A percentile compares a stretch with the other conserved stretches of the same genome.
Conservation (phyloP, 2,329 filamentous ascomycete genomes). For the Alternaria incomplexa region DNA sequence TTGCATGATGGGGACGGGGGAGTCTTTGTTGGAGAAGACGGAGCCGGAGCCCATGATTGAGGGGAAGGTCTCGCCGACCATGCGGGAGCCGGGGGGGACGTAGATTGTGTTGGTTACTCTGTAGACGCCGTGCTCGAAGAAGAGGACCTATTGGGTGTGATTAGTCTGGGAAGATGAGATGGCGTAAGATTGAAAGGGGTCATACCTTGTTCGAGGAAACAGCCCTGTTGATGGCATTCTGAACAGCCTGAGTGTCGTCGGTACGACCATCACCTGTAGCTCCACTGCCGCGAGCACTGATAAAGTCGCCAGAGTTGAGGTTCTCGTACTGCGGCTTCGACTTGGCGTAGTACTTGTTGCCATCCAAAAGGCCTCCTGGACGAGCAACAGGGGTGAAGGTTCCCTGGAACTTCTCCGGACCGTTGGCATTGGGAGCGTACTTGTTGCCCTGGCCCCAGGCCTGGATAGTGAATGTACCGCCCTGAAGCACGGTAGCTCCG, state of each 20-base stretch:
- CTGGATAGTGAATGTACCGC: constrained; percentile 42
- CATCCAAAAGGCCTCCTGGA: constrained; percentile 56
- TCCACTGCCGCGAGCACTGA: constrained; percentile 54
- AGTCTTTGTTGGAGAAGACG: constrained; percentile 54
- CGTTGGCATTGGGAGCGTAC: constrained; percentile 48
- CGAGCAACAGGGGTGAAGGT: constrained; percentile 54
- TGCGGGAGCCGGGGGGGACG: constrained; percentile 72
- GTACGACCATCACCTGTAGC: constrained; percentile 80
- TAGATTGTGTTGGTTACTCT: constrained; percentile 63
- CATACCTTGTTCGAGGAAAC: constrained; percentile 56
- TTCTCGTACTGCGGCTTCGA: constrained; percentile 58
- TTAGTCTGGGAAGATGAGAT: background rate
- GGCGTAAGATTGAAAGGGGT: background rate
- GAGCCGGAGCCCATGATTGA: constrained; percentile 79
- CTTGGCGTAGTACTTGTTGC: constrained; percentile 57
- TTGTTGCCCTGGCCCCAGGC: constrained; percentile 47
- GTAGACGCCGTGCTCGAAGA: constrained; percentile 66
- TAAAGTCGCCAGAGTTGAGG: constrained; percentile 67
- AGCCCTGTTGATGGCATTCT: constrained; percentile 72
- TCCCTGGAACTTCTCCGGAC: constrained; percentile 56
- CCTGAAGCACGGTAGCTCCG: constrained; percentile 36
- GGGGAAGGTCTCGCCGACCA: constrained; percentile 86
- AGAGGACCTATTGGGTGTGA: constrained; percentile 50
- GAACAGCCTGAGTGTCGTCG: constrained; percentile 83
- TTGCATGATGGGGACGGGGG: constrained; percentile 69